phyloP scores from a whole-genome alignment of 768 basidiomycete genomes.

The Collybia sordida region DNA sequence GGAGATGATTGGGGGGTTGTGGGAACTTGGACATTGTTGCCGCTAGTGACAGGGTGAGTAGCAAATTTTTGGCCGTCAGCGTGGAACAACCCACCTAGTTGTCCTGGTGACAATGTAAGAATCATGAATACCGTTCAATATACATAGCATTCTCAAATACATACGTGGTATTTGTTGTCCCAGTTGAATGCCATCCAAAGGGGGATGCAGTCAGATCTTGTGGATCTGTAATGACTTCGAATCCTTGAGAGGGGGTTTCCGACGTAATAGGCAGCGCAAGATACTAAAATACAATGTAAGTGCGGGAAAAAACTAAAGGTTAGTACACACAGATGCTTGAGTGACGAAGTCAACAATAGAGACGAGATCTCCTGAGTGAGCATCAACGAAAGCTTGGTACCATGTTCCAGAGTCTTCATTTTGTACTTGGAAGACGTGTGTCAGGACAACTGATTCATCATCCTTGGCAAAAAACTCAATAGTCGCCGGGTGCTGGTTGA shows the following conservation, averaged over 20 bases:
- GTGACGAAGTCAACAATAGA: constrained; percentile 53
- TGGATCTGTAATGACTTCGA: constrained; percentile 44
- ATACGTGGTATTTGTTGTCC: constrained; percentile 23
- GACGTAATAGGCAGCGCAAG: constrained; percentile 45
- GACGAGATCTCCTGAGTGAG: constrained; percentile 47
- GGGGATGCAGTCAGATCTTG: constrained; percentile 48
- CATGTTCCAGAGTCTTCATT: constrained; percentile 40
- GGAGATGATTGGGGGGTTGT: constrained; percentile 35
- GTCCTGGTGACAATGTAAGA: too few species aligned
- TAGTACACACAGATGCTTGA: constrained; percentile 33
- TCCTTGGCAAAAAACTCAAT: constrained; percentile 40
- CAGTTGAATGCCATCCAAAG: constrained; percentile 35
- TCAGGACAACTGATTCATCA: constrained; percentile 36
- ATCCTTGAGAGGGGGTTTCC: constrained; percentile 44
- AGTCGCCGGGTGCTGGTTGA: constrained; percentile 36
- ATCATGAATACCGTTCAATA: background rate
- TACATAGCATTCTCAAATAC: background rate
- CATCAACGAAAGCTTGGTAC: constrained; percentile 61
- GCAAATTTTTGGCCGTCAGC: background rate
- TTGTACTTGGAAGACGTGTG: constrained; percentile 37
- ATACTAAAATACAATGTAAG: constrained; percentile 26
- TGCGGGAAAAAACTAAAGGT: constrained; percentile 9
- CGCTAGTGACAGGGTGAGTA: constrained; percentile 17
- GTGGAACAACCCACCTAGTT: background rate
- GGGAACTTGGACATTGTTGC: constrained; percentile 29